Base-by-base conservation (phyloP, 441 rosid genomes). In the Melianthus villosus region DNA sequence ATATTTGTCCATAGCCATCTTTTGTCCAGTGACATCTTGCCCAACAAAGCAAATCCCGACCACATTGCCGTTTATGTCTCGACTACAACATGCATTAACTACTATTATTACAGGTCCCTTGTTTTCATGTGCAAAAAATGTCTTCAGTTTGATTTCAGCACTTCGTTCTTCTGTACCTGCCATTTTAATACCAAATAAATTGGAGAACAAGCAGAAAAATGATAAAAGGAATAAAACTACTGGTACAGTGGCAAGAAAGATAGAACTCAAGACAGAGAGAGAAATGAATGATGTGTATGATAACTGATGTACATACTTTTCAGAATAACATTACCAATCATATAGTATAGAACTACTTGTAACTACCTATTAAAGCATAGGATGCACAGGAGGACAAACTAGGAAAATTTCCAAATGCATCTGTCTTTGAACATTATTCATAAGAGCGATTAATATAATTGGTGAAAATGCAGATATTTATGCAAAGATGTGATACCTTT, bases 21-120 rank as follows among this genome's bases (percentile, higher is more conserved):
- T 83, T 43, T 83, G 77, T 12, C 71, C 71, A 0, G 85, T 80
- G 34, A 80, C 53, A 61, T 80, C 93, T 71, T 83, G 95, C 38
- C 74, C 95, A 42, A 77, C 64, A 38, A 83, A 80, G 64, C 95
- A 83, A 42, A 80, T 63, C 16, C 95, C 95, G 32, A 57, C 63
- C 35, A 83, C 64, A 39, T 64, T 75, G 40, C 59, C 77, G 50
- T 38, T 46, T 11, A 42, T 38, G 47, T 75, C 89, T 52, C 75
- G 65, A 59, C 73, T 80, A 64, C 81, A 73, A 61, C 95, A 83
- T 35, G 82, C 70, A 54, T 73, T 83, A 50, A 75, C 77, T 25
- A 75, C 60, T 55, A 83, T 56, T 39, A 54, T 43, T 15, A 77
- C 40, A 8, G 89, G 79, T 46, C 71, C 65, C 18, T 51, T 48